These are phyloP conservation scores for Saccharata proteae DNA, from an alignment of 2,329 filamentous ascomycete genomes.

Conservation along the genomic window DNA sequence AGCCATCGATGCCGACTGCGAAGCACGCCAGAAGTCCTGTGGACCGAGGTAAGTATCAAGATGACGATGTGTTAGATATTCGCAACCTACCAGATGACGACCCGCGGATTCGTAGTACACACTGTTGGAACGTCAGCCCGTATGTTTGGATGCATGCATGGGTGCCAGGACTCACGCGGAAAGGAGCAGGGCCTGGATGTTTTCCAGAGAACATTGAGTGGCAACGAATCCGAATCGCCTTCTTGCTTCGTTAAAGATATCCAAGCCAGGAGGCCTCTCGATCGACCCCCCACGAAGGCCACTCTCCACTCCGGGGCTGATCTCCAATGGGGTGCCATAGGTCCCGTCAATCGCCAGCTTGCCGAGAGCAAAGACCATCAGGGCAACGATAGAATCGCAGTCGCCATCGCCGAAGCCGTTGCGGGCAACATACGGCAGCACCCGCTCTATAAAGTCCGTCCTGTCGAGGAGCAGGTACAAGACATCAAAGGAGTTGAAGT, in stretches of 20 bases:
- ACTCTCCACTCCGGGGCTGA: conserved; percentile 27
- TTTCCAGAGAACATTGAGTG: conserved; percentile 45
- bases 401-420: conserved; percentile 40
- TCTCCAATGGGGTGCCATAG: conserved; percentile 35
- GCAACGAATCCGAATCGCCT: conserved; percentile 46
- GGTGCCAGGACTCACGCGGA: conserved; percentile 33
- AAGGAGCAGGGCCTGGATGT: conserved; percentile 46
- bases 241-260: conserved; percentile 51
- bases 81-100: conserved; percentile 35
- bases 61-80: conserved; percentile 12
- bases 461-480: conserved; percentile 9
- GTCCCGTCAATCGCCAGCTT: conserved; percentile 43
- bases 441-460: conserved; percentile 3
- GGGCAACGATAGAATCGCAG: conserved; percentile 38
- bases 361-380: conserved; percentile 48
- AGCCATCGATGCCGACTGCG: conserved; percentile 42
- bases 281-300: conserved; percentile 41
- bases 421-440: conserved; percentile 24
- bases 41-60: conserved; percentile 13
- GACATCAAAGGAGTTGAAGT: conserved; percentile 10
- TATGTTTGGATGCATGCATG: background rate
- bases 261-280: conserved; percentile 42
- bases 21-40: conserved; percentile 50
- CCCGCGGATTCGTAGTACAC: conserved; percentile 44
- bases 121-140: conserved; percentile 17